phyloP scores from a whole-genome alignment of 164 flowering plant genomes.

The Warburgia ugandensis region DNA sequence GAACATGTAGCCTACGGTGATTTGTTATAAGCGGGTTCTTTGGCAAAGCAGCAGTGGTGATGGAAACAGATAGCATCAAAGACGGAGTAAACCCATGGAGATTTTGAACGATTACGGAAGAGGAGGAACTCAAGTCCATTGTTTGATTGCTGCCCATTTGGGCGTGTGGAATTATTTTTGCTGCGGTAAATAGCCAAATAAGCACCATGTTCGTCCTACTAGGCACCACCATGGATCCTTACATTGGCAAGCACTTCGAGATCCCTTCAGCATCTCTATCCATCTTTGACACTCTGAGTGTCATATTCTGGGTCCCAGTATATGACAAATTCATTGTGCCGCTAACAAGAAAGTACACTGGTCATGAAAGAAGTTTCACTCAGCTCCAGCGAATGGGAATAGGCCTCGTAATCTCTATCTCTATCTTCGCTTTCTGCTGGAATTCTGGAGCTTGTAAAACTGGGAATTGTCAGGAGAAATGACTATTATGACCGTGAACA shows the following conservation, averaged over 20 bases:
- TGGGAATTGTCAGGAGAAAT: conserved; percentile 16
- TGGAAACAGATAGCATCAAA: conserved; percentile 29
- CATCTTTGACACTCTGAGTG: conserved; percentile 31
- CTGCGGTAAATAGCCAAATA: conserved; percentile 15
- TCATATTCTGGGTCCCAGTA: conserved; percentile 31
- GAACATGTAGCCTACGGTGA: background rate
- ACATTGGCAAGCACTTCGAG: conserved; percentile 9
- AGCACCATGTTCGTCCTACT: conserved; percentile 13
- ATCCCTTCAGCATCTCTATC: conserved; percentile 40
- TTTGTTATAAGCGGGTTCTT: conserved; percentile 34
- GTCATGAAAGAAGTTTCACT: conserved; percentile 26
- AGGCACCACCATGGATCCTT: conserved; percentile 12
- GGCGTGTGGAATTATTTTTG: conserved; percentile 15
- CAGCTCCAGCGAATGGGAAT: conserved; percentile 38
- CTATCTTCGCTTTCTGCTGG: conserved; percentile 30
- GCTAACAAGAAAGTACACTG: conserved; percentile 19
- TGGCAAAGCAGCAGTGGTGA: conserved; percentile 66
- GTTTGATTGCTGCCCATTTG: conserved; percentile 16
- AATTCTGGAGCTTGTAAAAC: conserved; percentile 21
- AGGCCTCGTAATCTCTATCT: conserved; percentile 29
- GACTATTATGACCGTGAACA: conserved; percentile 21
- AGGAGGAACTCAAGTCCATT: conserved; percentile 61
- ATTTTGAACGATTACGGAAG: conserved; percentile 69
- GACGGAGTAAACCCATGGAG: conserved; percentile 37
- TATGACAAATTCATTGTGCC: conserved; percentile 24